Evolutionary conservation across 169 alveolate species (phyloP).

Genomic region (Cryptosporidium canis): DNA sequence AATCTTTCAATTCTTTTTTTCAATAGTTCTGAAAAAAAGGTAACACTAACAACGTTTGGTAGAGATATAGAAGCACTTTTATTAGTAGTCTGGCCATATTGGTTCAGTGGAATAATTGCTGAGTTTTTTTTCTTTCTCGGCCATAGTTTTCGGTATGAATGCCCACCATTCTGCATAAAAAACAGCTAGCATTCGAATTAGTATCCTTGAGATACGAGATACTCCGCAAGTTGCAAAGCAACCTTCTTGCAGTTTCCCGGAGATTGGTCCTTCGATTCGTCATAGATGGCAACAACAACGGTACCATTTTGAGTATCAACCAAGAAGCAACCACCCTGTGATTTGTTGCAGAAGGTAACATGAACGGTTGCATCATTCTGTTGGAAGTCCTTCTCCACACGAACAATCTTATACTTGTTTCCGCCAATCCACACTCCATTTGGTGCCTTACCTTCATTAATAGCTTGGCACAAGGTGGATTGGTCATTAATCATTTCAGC

Average conservation of each 20-base stretch:
- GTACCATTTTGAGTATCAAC: slow-evolving; percentile 75
- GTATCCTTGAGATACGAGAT: slow-evolving; percentile 75
- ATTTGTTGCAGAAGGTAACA: slow-evolving; percentile 35
- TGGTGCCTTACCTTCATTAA: slow-evolving; percentile 77
- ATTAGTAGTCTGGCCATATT: neutral
- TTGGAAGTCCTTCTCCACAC: slow-evolving; percentile 62
- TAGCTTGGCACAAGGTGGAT: slow-evolving; percentile 72
- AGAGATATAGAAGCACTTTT: neutral
- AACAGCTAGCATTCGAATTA: neutral
- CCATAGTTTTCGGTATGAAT: neutral
- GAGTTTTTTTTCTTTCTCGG: neutral
- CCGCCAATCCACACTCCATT: slow-evolving; percentile 80
- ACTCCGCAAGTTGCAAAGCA: slow-evolving; percentile 77
- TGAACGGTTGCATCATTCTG: slow-evolving; percentile 36
- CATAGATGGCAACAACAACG: slow-evolving; percentile 76
- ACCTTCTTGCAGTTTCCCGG: slow-evolving; percentile 75
- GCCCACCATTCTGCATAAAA: neutral
- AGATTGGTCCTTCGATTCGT: slow-evolving; percentile 75
- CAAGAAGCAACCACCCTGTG: slow-evolving; percentile 77
- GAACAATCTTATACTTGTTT: slow-evolving; percentile 72
- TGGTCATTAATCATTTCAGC: slow-evolving; percentile 74
- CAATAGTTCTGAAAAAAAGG: neutral
- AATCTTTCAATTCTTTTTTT: neutral
- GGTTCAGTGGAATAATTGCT: neutral
- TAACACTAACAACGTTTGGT: neutral